phyloP scores from a whole-genome alignment of 1,139 yeast genomes.

The Debaryomycetaceae sp. region DNA sequence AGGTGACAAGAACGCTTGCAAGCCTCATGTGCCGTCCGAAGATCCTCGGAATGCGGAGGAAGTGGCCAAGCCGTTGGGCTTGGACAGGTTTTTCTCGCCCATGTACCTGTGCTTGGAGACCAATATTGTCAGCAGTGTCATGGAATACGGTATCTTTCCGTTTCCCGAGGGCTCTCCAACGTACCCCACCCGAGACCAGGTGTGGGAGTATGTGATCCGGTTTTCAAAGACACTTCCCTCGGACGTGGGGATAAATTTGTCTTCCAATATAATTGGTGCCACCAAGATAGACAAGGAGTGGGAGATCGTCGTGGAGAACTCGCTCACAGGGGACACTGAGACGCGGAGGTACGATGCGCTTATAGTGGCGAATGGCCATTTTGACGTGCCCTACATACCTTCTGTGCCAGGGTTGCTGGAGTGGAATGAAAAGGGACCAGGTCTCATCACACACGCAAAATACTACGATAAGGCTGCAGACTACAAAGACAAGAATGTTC shows the following conservation, averaged over 20 bases:
- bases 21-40: conserved; percentile 23
- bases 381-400: conserved; percentile 43
- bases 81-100: conserved; percentile 27
- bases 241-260: conserved; percentile 19
- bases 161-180: conserved; percentile 27
- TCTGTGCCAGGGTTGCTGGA: conserved; percentile 35
- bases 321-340: conserved; percentile 1
- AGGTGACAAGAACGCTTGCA: conserved; percentile 19
- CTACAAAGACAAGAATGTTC: conserved; percentile 36
- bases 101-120: conserved; percentile 49
- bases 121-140: conserved; percentile 37
- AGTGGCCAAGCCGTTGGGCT: not conserved
- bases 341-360: conserved; percentile 38
- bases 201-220: conserved; percentile 30
- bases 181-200: conserved; percentile 39
- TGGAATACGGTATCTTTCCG: conserved; percentile 38
- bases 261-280: conserved; percentile 19
- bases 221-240: conserved; percentile 32
- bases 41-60: conserved; percentile 14
- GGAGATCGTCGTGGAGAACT: conserved; percentile 13
- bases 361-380: conserved; percentile 49
- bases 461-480: conserved; percentile 31
- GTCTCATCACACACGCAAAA: conserved; percentile 40
- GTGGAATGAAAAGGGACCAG: conserved; percentile 32
- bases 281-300: conserved; percentile 14